Evolutionary conservation across 768 basidiomycete genomes (phyloP), one percentile per base, ranked within the genome.

Genomic region (Pulveroboletus sp.): DNA sequence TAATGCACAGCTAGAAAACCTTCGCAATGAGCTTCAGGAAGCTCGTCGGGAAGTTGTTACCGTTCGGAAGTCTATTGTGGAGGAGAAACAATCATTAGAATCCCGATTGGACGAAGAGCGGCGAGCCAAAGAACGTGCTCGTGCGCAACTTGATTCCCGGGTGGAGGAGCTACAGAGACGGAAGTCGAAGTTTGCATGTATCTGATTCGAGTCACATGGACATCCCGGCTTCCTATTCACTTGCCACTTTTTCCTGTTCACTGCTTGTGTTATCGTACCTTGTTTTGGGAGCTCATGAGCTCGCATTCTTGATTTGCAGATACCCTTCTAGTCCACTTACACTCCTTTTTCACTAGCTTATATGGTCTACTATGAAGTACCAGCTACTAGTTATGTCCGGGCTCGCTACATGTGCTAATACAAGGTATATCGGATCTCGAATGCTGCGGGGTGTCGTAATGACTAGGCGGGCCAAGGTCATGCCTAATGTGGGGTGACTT

Each of bases 121-220:
- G 45, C 80, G 78, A 60, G 86, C 81, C n/a, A 93, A 91, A 71
- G 92, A 94, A 68, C 86, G 90, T 22, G 87, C 83, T 43, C 83
- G 90, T 43, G 84, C 85, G 53, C 91, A 93, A 68, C 80, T 94
- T 24, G 92, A 94, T 64, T 77, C 79, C 16, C 83, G 93, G 55
- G 86, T 92, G 84, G 89, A 91, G 48, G 93, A 93, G 61, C 73
- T 92, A 35, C 73, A 78, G 53, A 80, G 79, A 72, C 85, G 89
- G 52, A 93, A 92, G 74, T 92, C 89, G 55, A 95, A 94, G 73
- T 95, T 92, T 69, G 87, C 85, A 45, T 93, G 90, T 70, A 78
- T 93, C 68, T 93, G 76, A 78, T 49, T 51, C n/a, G 53, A 45
- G 39, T 50, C 29, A 37, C 22, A 39, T 26, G 37, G 31, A 34